A percentile compares a stretch with the other conserved stretches of the same genome.
Evolutionary conservation across 768 basidiomycete species (phyloP).

Genomic region (Serpula lacrymans): DNA sequence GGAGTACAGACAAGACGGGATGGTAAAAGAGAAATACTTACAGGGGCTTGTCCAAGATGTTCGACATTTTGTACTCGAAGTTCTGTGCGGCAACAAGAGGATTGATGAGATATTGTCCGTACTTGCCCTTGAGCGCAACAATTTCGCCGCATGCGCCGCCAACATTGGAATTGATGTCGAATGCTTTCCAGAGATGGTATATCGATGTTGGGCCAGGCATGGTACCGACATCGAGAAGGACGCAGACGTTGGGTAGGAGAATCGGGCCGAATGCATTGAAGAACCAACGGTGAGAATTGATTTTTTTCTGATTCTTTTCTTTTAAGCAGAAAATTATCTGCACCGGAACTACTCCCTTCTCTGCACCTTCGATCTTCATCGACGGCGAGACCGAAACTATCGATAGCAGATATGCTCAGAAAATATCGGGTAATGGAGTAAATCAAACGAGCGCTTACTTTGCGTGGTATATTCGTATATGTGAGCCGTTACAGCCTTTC

Average conservation of each 20-base stretch:
- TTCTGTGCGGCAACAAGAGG: conserved; percentile 90
- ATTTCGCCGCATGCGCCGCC: conserved; percentile 97
- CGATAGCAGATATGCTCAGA: conserved; percentile 5
- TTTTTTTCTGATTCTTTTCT: conserved; percentile 94
- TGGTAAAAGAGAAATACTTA: conserved; percentile 19
- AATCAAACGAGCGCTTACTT: conserved; percentile 50
- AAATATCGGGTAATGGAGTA: neutral
- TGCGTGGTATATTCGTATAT: conserved; percentile 95
- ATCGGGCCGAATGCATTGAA: conserved; percentile 87
- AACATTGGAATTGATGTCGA: conserved; percentile 88
- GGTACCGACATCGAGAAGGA: conserved; percentile 84
- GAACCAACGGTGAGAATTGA: conserved; percentile 94
- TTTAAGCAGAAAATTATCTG: conserved; percentile 92
- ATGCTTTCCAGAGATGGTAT: conserved; percentile 94
- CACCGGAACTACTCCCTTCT: conserved; percentile 80
- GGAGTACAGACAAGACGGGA: neutral
- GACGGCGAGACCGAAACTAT: conserved; percentile 78
- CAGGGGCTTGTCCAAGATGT: conserved; percentile 89
- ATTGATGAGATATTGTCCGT: conserved; percentile 73
- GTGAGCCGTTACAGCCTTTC: conserved; percentile 81
- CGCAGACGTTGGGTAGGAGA: conserved; percentile 88
- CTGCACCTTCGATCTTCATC: conserved; percentile 76
- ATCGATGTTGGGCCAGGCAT: conserved; percentile 86
- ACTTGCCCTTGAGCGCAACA: conserved; percentile 86
- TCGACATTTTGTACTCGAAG: conserved; percentile 93